Conservation (phyloP, 345 rosid species). For the Brassica rapa region DNA sequence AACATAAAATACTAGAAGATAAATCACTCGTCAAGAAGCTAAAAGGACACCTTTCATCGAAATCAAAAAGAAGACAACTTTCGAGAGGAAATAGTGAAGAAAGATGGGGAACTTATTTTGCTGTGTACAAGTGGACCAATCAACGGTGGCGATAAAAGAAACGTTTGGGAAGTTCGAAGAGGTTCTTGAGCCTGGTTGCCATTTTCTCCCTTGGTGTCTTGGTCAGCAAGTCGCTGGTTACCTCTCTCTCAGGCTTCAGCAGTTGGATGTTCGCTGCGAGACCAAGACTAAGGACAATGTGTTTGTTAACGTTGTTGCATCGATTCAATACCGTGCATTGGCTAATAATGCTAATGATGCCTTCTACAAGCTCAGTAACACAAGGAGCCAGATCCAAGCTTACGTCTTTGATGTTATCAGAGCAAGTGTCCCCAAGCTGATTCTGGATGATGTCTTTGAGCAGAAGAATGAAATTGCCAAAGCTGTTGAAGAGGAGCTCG, state of each 20-base stretch:
- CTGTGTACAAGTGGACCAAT: constrained; percentile 60
- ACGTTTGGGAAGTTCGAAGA: constrained; percentile 60
- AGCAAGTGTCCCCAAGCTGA: constrained; percentile 57
- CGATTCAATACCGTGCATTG: constrained; percentile 54
- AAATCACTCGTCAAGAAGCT: no score
- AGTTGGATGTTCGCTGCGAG: constrained; percentile 66
- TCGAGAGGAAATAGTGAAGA: constrained; percentile 21
- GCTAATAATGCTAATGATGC: constrained; percentile 56
- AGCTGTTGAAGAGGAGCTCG: constrained; percentile 60
- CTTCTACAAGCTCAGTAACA: constrained; percentile 58
- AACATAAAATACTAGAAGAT: no score
- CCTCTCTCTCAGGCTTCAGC: constrained; percentile 60
- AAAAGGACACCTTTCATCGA: not conserved
- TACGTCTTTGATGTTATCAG: constrained; percentile 63
- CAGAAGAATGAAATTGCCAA: constrained; percentile 62
- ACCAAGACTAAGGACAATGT: constrained; percentile 73
- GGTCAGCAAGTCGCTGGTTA: constrained; percentile 59
- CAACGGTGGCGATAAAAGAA: constrained; percentile 60
- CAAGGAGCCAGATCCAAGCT: constrained; percentile 56
- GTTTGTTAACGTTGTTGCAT: constrained; percentile 61
- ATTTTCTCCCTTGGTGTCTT: constrained; percentile 61
- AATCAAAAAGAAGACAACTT: not conserved
- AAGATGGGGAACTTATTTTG: constrained; percentile 59
- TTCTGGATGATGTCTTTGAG: constrained; percentile 55
- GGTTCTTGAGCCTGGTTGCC: constrained; percentile 71